A percentile compares a stretch with the other conserved stretches of the same genome.
Conservation (phyloP, 1,284 basidiomycete species). For the Ustilago trichophora region DNA sequence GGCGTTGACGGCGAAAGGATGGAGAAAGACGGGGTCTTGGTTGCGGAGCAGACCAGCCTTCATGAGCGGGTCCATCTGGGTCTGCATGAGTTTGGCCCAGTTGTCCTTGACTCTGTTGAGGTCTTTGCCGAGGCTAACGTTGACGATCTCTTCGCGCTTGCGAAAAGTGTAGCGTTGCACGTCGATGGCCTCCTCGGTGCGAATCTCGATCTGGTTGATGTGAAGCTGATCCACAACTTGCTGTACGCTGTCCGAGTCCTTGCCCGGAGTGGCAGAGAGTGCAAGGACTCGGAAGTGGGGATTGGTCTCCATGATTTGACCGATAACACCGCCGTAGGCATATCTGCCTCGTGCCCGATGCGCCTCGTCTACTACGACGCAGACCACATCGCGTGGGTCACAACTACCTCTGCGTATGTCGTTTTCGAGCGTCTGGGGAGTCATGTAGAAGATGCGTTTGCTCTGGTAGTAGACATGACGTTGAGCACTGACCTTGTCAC, state of each 20-base stretch:
- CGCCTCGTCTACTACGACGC: conserved; percentile 91
- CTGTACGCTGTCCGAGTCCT: conserved; percentile 86
- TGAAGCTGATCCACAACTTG: conserved; percentile 92
- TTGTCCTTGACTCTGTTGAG: conserved; percentile 59
- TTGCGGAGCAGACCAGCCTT: conserved; percentile 50
- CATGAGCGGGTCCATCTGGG: conserved; percentile 51
- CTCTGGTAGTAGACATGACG: conserved; percentile 74
- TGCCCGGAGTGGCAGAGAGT: conserved; percentile 92
- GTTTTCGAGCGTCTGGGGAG: conserved; percentile 93
- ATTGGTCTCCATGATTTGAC: conserved; percentile 90
- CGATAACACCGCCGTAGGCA: conserved; percentile 88
- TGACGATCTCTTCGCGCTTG: conserved; percentile 70
- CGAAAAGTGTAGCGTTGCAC: conserved; percentile 85
- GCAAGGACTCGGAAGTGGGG: conserved; percentile 92
- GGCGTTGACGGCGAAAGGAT: conserved; percentile 54
- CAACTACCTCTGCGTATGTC: conserved; percentile 80
- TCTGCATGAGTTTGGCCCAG: conserved; percentile 65
- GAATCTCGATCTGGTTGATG: conserved; percentile 93
- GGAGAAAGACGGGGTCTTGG: conserved; percentile 52
- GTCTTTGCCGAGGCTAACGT: conserved; percentile 52
- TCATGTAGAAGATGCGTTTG: conserved; percentile 96
- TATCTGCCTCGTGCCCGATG: conserved; percentile 93
- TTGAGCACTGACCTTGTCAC: conserved; percentile 66
- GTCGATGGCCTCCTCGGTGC: conserved; percentile 90
- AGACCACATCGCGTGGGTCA: conserved; percentile 80